phyloP scores from a whole-genome alignment of 176 grass and related monocot genomes.

The Luzula sylvatica region DNA sequence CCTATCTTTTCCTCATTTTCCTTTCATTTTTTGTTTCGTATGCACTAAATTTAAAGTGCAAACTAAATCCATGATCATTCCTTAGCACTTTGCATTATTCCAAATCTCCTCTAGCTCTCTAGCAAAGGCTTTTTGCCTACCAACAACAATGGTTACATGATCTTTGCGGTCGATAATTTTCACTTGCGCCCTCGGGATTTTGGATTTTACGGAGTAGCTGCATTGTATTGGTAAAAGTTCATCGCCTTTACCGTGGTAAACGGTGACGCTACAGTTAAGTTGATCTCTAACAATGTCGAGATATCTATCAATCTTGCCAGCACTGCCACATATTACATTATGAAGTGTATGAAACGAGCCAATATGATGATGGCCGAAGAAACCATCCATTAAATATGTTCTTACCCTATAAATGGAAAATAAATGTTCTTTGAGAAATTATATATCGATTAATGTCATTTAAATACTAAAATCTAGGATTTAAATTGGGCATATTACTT shows the following conservation, averaged over 20 bases:
- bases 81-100: slow-evolving; percentile 23
- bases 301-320: slow-evolving; percentile 67
- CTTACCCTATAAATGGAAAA: slow-evolving; percentile 43
- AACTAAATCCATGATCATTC: too few relatives aligned
- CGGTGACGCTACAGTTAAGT: slow-evolving; percentile 57
- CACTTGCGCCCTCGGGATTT: slow-evolving; percentile 60
- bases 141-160: slow-evolving; percentile 91
- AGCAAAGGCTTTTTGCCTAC: slow-evolving; percentile 72
- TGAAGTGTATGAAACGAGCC: slow-evolving; percentile 89
- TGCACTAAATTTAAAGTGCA: not conserved
- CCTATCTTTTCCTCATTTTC: not conserved
- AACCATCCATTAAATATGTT: slow-evolving; percentile 95
- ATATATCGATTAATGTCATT: too few relatives aligned
- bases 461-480: too few relatives aligned
- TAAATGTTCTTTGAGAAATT: not conserved
- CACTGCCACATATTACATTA: slow-evolving; percentile 93
- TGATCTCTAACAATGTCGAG: slow-evolving; percentile 59
- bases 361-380: slow-evolving; percentile 95
- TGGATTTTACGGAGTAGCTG: slow-evolving; percentile 59
- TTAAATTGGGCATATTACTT: too few relatives aligned
- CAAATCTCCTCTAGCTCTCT: slow-evolving; percentile 91
- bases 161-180: slow-evolving; percentile 62
- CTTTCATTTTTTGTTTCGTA: slow-evolving; percentile 13
- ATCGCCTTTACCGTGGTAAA: slow-evolving; percentile 80
- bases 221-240: slow-evolving; percentile 82